Percentiles rank a stretch among this genome's conserved stretches.
phyloP scores from a whole-genome alignment of 345 rosid species.

The Schrenkiella parvula region DNA sequence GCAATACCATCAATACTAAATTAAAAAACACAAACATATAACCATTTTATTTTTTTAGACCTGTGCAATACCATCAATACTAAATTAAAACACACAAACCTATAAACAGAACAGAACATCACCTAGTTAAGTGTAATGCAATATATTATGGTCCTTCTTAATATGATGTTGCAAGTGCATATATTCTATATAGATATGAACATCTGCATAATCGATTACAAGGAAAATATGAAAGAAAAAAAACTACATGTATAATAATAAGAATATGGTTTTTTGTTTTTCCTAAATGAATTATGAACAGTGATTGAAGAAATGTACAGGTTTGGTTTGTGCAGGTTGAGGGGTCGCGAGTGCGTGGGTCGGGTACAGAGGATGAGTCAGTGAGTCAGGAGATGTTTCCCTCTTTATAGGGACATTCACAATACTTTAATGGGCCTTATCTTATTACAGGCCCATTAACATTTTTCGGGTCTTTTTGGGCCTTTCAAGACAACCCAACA shows the following conservation, averaged over 20 bases:
- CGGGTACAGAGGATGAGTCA: slow-evolving; percentile 24
- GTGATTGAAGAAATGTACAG: slow-evolving; percentile 13
- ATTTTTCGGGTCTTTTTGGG: background rate
- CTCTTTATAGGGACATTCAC: slow-evolving; percentile 8
- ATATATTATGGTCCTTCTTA: background rate
- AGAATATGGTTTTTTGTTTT: background rate
- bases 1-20: too few relatives aligned
- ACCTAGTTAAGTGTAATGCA: too few relatives aligned
- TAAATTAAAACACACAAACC: too few relatives aligned
- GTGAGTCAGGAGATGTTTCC: slow-evolving; percentile 26
- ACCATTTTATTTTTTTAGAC: too few relatives aligned
- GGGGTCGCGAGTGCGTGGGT: slow-evolving; percentile 22
- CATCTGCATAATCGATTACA: background rate
- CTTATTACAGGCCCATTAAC: background rate
- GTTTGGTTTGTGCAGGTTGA: slow-evolving; percentile 22
- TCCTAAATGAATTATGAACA: background rate
- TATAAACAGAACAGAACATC: too few relatives aligned
- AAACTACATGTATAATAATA: background rate
- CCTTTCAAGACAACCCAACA: too few relatives aligned
- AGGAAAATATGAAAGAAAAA: background rate
- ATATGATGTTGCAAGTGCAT: background rate
- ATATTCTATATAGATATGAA: background rate
- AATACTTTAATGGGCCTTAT: background rate
- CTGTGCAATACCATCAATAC: too few relatives aligned
- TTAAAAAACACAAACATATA: too few relatives aligned